Base-by-base conservation (phyloP, 2,329 filamentous ascomycete genomes). In the Westerdykella sp. region DNA sequence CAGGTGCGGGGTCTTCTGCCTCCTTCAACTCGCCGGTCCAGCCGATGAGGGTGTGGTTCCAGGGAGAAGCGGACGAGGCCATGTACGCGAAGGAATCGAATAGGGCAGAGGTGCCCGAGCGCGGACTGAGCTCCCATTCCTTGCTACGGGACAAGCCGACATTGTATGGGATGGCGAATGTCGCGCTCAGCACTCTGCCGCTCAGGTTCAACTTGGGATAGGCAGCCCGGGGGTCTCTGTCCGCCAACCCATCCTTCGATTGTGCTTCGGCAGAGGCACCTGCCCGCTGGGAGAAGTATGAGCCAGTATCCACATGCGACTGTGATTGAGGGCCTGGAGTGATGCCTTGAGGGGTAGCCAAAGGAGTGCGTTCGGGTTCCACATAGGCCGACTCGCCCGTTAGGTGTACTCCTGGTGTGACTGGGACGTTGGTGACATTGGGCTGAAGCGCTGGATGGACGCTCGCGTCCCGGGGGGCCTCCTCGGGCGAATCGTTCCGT, bases 1-100 rank as follows among this genome's bases (percentile, higher is more conserved):
- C 25, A 10, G 25, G 25, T 15, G 32, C 32, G n/a, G 32, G 32
- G 32, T 35, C 32, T 9, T 18, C n/a, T 14, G 63, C 60, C 9
- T 60, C 55, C 32, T 59, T 59, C 32, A 75, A 72, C 47, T 97
- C 91, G 45, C 91, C 91, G 3, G 91, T 95, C 91, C 91, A 97
- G 37, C 88, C 90, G 41, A 97, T 86, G 5, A 96, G 78, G 1
- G 84, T 93, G 70, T 96, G 91, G 57, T 89, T 87, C 90, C 90
- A 97, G 15, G 84, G 82, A 2, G 84, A 83, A 35, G 85, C 77
- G 43, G 84, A 76, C n/a, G 89, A 94, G 3, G 89, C 87, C 36
- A 97, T 80, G 68, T 94, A 84, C 43, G 84, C 80, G 60, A 97
- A 89, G 9, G 89, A 90, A 66, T 96, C 89, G 69, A 94, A 94